phyloP scores from a whole-genome alignment of 116 monocot species.

The Trichopus zeylanicus region DNA sequence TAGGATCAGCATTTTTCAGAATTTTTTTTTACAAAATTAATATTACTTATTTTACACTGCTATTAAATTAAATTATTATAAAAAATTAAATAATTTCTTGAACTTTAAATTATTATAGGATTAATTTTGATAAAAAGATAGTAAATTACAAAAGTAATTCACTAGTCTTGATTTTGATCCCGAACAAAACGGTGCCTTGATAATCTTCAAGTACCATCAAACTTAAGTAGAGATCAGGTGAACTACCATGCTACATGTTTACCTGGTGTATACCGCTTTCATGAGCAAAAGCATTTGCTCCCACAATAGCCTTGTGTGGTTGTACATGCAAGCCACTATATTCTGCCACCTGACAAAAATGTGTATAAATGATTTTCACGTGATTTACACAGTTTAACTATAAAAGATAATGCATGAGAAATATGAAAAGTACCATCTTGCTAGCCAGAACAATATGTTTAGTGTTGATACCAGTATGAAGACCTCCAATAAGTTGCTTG shows the following conservation, averaged over 20 bases:
- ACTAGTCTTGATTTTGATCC: too few species aligned
- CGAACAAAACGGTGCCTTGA: too few species aligned
- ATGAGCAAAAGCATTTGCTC: conserved; percentile 96
- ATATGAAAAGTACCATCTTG: conserved; percentile 60
- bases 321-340: conserved; percentile 76
- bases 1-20: too few species aligned
- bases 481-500: conserved; percentile 44
- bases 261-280: conserved; percentile 98
- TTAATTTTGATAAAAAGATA: too few species aligned
- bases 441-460: conserved; percentile 76
- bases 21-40: too few species aligned
- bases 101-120: too few species aligned
- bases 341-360: conserved; percentile 53
- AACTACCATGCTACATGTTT: background rate
- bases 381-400: background rate
- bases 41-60: too few species aligned
- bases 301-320: conserved; percentile 93
- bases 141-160: too few species aligned
- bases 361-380: background rate
- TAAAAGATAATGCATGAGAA: background rate
- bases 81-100: too few species aligned
- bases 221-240: too few species aligned
- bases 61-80: too few species aligned
- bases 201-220: too few species aligned
- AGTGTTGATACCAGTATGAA: conserved; percentile 78